A percentile compares a stretch with the other conserved stretches of the same genome.
phyloP scores from a whole-genome alignment of 1,284 basidiomycete genomes.

The Sanghuangporus sanghuang region DNA sequence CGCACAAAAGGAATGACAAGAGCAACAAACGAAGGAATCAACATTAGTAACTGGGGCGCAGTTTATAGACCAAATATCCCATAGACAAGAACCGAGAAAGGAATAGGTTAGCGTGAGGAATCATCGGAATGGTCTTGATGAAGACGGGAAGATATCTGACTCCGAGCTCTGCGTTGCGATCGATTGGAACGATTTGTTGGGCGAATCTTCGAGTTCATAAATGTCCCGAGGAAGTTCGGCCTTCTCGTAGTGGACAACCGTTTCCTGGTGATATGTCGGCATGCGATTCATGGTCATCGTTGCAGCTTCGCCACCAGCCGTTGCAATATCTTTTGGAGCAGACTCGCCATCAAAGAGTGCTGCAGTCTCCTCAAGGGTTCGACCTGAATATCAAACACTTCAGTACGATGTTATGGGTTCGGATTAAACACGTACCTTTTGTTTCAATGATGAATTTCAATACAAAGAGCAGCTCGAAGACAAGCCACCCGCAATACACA shows the following conservation, averaged over 20 bases:
- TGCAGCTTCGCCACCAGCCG: slow-evolving; percentile 46
- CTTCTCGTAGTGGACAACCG: slow-evolving; percentile 5
- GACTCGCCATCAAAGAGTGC: slow-evolving; percentile 31
- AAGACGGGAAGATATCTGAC: slow-evolving; percentile 1
- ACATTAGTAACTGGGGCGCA: too few species aligned
- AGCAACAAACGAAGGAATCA: too few species aligned
- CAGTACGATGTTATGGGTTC: background rate
- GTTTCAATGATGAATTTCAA: slow-evolving; percentile 58
- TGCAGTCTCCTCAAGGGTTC: slow-evolving; percentile 64
- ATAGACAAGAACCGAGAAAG: background rate
- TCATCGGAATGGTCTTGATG: background rate
- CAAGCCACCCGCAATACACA: slow-evolving; percentile 57
- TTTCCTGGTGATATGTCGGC: slow-evolving; percentile 2
- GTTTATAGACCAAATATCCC: too few species aligned
- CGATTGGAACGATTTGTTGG: background rate
- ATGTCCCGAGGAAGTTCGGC: background rate
- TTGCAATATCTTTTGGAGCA: slow-evolving; percentile 36
- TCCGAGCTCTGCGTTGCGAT: background rate
- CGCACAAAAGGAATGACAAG: too few species aligned
- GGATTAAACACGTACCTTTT: slow-evolving; percentile 33
- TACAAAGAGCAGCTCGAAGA: slow-evolving; percentile 53
- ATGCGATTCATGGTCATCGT: slow-evolving; percentile 32
- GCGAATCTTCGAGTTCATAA: slow-evolving; percentile 3
- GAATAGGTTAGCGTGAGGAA: background rate
- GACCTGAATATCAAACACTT: slow-evolving; percentile 30